Conservation (phyloP, 208 protist species). For the Acanthamoeba divionensis region DNA sequence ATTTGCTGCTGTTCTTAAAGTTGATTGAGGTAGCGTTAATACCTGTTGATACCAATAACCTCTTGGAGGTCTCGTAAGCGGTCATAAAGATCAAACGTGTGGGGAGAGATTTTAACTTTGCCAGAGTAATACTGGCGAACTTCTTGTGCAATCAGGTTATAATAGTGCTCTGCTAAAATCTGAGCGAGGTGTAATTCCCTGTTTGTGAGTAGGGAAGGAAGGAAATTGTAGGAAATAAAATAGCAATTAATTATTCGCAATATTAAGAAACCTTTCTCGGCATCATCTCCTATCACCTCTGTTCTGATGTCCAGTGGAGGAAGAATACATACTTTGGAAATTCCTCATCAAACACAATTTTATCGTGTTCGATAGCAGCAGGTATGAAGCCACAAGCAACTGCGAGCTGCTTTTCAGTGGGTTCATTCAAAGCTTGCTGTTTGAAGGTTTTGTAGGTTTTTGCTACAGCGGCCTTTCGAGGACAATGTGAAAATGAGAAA, state of each 20-base stretch:
- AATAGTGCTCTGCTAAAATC: not conserved
- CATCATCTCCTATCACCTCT: too few species aligned
- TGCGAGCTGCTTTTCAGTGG: not conserved
- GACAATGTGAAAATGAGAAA: not conserved
- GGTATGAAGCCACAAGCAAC: conserved; percentile 29
- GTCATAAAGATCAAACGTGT: conserved; percentile 29
- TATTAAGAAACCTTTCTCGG: not conserved
- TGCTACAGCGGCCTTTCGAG: not conserved
- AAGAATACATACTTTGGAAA: not conserved
- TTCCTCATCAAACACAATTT: not conserved
- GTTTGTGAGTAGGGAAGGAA: not conserved
- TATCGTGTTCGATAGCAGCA: conserved; percentile 20
- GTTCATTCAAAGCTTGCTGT: not conserved
- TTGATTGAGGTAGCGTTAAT: not conserved
- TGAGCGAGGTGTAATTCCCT: not conserved
- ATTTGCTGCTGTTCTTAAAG: not conserved
- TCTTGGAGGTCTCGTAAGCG: conserved; percentile 10
- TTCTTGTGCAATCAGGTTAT: not conserved
- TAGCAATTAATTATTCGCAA: not conserved
- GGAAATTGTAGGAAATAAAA: too few species aligned
- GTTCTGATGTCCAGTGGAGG: too few species aligned
- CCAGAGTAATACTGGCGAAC: not conserved
- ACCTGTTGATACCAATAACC: not conserved
- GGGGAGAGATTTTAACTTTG: not conserved
- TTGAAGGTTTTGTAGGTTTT: conserved; percentile 38